These are phyloP conservation scores for Orbilia javanica DNA, from an alignment of 2,329 filamentous ascomycete genomes.

Conservation along the genomic window DNA sequence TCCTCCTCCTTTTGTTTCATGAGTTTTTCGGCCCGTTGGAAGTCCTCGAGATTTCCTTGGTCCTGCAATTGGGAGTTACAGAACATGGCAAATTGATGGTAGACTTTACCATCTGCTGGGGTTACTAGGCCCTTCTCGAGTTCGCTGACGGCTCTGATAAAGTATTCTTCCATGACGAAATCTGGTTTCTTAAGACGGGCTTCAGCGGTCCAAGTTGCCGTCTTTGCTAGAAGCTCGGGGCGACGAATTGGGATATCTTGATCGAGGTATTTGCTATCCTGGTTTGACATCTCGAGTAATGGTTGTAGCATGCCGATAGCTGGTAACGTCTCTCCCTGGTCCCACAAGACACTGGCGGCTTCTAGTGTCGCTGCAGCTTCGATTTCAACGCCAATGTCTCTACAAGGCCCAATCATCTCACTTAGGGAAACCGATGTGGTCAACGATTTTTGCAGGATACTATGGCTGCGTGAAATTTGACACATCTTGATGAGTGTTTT, in stretches of 20 bases:
- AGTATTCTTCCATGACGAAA: slow-evolving; percentile 85
- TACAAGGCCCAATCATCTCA: slow-evolving; percentile 78
- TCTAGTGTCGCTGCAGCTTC: slow-evolving; percentile 84
- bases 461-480: slow-evolving; percentile 74
- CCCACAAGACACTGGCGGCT: slow-evolving; percentile 90
- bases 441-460: slow-evolving; percentile 85
- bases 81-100: slow-evolving; percentile 93
- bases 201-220: slow-evolving; percentile 89
- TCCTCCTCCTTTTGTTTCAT: slow-evolving; percentile 85
- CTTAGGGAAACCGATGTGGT: slow-evolving; percentile 87
- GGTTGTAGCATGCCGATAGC: slow-evolving; percentile 90
- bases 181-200: slow-evolving; percentile 92
- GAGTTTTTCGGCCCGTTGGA: slow-evolving; percentile 82
- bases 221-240: slow-evolving; percentile 84
- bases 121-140: slow-evolving; percentile 74
- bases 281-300: slow-evolving; percentile 70
- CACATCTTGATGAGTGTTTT: slow-evolving; percentile 68
- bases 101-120: slow-evolving; percentile 84
- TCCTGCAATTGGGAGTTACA: slow-evolving; percentile 95
- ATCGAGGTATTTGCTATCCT: slow-evolving; percentile 70
- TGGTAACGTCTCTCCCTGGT: slow-evolving; percentile 87
- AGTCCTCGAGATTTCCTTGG: slow-evolving; percentile 84
- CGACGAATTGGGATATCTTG: slow-evolving; percentile 77
- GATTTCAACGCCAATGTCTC: slow-evolving; percentile 78
- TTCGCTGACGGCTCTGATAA: slow-evolving; percentile 85